Percentiles rank a stretch among this genome's conserved stretches.
Conservation (phyloP, 208 protist genomes). For the Crithidia expoeki region DNA sequence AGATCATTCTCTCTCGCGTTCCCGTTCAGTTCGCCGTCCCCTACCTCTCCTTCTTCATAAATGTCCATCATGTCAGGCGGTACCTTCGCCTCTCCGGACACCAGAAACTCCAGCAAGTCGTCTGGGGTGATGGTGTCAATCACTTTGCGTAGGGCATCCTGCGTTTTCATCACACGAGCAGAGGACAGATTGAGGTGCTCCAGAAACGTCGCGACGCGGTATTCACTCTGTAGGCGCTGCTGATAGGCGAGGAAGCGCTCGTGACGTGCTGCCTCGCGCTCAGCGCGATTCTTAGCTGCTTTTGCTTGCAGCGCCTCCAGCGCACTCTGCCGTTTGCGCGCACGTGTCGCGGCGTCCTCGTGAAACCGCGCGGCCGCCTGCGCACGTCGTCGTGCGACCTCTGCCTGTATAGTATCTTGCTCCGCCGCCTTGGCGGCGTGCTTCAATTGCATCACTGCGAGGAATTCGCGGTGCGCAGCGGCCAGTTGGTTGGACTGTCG, state of each 20-base stretch:
- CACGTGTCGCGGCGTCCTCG: constrained; percentile 22
- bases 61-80: constrained; percentile 64
- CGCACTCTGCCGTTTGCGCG: constrained; percentile 37
- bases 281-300: constrained; percentile 17
- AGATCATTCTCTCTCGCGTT: background rate
- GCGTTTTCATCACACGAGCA: constrained; percentile 48
- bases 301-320: constrained; percentile 34
- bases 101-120: constrained; percentile 78
- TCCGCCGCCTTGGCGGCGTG: constrained; percentile 13
- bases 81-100: constrained; percentile 66
- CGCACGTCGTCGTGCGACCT: constrained; percentile 32
- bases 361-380: constrained; percentile 13
- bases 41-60: background rate
- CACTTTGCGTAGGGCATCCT: constrained; percentile 36
- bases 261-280: constrained; percentile 32
- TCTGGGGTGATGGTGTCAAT: constrained; percentile 62
- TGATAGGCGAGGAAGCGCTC: constrained; percentile 37
- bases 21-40: background rate
- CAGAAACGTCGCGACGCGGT: constrained; percentile 63
- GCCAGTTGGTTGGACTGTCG: background rate
- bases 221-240: constrained; percentile 37
- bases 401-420: constrained; percentile 31
- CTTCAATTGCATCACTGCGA: constrained; percentile 2
- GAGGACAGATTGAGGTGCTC: constrained; percentile 57
- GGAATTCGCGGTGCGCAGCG: constrained; percentile 16